These are phyloP conservation scores for Trichophyton schoenleinii DNA, from an alignment of 2,329 filamentous ascomycete genomes.

Conservation along the genomic window DNA sequence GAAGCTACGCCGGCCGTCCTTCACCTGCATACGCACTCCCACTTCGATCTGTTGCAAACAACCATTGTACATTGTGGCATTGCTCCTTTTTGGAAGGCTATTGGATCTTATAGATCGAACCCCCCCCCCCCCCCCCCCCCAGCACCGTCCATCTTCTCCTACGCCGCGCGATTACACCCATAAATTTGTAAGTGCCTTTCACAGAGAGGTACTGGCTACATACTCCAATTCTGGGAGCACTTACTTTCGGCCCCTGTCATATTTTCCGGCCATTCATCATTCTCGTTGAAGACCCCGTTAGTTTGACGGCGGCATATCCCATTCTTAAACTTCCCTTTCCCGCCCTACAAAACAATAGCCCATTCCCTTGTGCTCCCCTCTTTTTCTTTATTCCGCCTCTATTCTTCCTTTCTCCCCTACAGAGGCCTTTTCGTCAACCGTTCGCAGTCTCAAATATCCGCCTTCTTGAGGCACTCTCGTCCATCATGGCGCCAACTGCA, in stretches of 20 bases:
- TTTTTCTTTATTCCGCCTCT: background rate
- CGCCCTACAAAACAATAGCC: background rate
- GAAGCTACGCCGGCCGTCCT: slow-evolving; percentile 1
- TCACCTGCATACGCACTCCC: background rate
- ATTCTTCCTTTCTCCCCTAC: background rate
- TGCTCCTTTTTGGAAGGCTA: background rate
- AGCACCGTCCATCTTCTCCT: background rate
- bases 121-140: too few relatives aligned
- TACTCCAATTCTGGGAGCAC: background rate
- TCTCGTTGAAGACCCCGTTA: background rate
- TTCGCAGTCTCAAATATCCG: background rate
- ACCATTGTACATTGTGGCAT: background rate
- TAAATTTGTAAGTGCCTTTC: background rate
- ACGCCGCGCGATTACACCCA: background rate
- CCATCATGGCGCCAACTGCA: slow-evolving; percentile 8
- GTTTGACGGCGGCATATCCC: background rate
- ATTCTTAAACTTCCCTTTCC: background rate
- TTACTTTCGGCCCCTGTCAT: background rate
- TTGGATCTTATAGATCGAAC: background rate
- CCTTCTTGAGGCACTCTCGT: background rate
- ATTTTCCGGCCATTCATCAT: background rate
- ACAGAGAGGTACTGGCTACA: background rate
- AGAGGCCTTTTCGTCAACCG: background rate
- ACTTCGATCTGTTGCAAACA: background rate
- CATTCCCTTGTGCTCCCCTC: background rate